Conservation (phyloP, 306 rosid genomes). For the Prunus dulcis region DNA sequence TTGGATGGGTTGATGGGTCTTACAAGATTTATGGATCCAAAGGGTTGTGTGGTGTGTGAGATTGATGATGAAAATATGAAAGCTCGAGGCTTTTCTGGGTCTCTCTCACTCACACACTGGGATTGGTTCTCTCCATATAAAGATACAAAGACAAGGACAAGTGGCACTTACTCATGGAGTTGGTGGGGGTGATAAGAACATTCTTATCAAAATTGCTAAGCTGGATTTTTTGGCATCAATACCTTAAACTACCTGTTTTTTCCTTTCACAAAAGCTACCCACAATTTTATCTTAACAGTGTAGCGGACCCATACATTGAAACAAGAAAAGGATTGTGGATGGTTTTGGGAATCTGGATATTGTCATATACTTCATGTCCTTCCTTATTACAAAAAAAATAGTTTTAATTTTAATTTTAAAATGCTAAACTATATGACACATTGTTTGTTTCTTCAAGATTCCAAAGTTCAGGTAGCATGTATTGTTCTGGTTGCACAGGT, state of each 20-base stretch:
- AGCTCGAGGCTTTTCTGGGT: neutral
- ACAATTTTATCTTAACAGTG: neutral
- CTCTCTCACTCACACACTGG: neutral
- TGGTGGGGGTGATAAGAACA: neutral
- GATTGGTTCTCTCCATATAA: neutral
- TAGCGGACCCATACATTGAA: neutral
- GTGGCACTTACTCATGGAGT: neutral
- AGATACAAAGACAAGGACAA: neutral
- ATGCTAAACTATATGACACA: no score
- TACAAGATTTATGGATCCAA: conserved; percentile 20
- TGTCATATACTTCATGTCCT: no score
- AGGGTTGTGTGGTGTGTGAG: no score
- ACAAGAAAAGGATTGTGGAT: neutral
- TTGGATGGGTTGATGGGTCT: conserved; percentile 23
- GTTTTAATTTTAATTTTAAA: no score
- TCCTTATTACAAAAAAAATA: no score
- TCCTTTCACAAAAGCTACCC: neutral
- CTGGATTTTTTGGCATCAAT: neutral
- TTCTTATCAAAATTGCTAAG: neutral
- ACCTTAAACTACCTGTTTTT: neutral
- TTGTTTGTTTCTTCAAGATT: no score
- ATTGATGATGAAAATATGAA: neutral
- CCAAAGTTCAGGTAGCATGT: no score
- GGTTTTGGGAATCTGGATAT: neutral
- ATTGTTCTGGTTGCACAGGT: no score